These are phyloP conservation scores for Rhizopus arrhizus DNA, from an alignment of 371 early-diverging fungal species.

Conservation along the genomic window DNA sequence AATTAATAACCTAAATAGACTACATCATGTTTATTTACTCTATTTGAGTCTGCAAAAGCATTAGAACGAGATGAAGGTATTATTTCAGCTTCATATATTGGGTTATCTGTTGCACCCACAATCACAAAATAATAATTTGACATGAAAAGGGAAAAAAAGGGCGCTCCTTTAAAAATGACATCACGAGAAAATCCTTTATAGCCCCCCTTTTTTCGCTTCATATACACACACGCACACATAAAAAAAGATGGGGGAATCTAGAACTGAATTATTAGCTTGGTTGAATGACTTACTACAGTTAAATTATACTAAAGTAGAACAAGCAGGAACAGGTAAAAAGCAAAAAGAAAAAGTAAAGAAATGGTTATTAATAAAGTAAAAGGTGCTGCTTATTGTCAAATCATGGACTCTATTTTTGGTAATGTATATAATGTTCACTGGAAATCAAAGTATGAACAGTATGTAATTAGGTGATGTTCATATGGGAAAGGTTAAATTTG, in stretches of 20 bases:
- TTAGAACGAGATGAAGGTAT: conserved; percentile 56
- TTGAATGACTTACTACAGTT: conserved; percentile 87
- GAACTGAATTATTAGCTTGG: conserved; percentile 84
- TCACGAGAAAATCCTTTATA: not conserved
- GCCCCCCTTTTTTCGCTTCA: not conserved
- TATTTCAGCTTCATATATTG: conserved; percentile 92
- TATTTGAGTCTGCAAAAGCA: conserved; percentile 33
- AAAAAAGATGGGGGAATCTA: not conserved
- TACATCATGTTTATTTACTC: conserved; percentile 27
- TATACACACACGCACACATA: not conserved
- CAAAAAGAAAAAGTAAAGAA: too few relatives aligned
- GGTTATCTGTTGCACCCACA: conserved; percentile 90
- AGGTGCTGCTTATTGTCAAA: conserved; percentile 89
- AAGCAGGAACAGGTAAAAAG: conserved; percentile 55
- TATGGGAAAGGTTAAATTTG: conserved; percentile 85
- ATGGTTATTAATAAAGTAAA: not conserved
- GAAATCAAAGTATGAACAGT: not conserved
- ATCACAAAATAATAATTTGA: conserved; percentile 87
- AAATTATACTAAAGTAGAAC: conserved; percentile 90
- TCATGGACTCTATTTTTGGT: conserved; percentile 88
- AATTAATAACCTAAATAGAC: not conserved
- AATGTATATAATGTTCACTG: conserved; percentile 8
- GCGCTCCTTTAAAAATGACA: conserved; percentile 1
- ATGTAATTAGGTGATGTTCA: conserved; percentile 64
- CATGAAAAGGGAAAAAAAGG: conserved; percentile 36